Evolutionary conservation across 73 alveolate species (phyloP).

Genomic region (Paramecium primaurelia): DNA sequence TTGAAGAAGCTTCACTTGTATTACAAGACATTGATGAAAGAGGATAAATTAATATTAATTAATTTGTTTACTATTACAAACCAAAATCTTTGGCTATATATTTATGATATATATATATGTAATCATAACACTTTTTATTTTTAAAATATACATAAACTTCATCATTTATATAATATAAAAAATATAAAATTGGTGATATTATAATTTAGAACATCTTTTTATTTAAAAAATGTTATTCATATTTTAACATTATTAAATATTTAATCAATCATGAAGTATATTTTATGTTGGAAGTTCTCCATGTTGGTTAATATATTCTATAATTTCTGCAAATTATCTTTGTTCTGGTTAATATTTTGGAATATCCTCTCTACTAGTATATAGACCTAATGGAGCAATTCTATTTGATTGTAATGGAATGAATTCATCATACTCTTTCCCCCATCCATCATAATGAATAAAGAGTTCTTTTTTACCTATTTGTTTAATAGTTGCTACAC

Average conservation of each 20-base stretch:
- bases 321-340: not conserved
- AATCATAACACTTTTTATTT: not conserved
- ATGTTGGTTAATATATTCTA: not conserved
- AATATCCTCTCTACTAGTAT: slow-evolving; percentile 68
- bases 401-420: slow-evolving; percentile 65
- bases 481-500: slow-evolving; percentile 62
- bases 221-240: not conserved
- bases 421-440: slow-evolving; percentile 69
- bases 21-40: slow-evolving; percentile 26
- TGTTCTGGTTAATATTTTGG: slow-evolving; percentile 59
- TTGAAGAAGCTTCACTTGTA: slow-evolving; percentile 8
- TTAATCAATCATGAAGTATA: not conserved
- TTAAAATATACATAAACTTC: too few relatives aligned
- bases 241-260: not conserved
- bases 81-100: slow-evolving; percentile 30
- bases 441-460: slow-evolving; percentile 78
- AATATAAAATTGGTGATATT: too few relatives aligned
- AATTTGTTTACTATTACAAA: not conserved
- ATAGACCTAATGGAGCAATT: slow-evolving; percentile 72
- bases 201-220: too few relatives aligned
- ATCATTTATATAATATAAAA: too few relatives aligned
- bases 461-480: slow-evolving; percentile 44
- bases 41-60: not conserved
- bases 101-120: not conserved
- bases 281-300: not conserved